Conservation (phyloP, 1,284 basidiomycete species). For the Pseudozyma tsukubaensis region DNA sequence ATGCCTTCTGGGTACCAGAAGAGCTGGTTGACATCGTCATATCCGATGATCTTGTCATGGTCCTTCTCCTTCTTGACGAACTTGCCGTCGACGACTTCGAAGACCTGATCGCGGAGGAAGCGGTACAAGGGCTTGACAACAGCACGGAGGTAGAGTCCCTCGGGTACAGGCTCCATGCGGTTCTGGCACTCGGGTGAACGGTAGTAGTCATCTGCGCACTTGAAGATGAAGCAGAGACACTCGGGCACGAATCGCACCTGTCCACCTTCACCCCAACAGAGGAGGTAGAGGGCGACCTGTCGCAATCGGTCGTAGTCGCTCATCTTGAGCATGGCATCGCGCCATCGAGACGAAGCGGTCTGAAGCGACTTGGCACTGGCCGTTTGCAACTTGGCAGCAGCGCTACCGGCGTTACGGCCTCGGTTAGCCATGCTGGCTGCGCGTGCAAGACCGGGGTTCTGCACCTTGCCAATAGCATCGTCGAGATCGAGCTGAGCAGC, state of each 20-base stretch:
- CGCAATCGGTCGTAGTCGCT: constrained; percentile 96
- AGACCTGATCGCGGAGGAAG: constrained; percentile 97
- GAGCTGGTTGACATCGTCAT: constrained; percentile 98
- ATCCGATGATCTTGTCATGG: constrained; percentile 94
- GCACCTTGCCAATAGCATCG: constrained; percentile 91
- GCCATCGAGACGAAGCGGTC: constrained; percentile 90
- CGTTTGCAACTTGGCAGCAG: constrained; percentile 72
- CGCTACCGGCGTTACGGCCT: constrained; percentile 43
- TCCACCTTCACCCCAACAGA: constrained; percentile 98
- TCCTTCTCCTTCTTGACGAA: constrained; percentile 90
- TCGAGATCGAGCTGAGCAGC: constrained; percentile 98
- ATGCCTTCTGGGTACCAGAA: constrained; percentile 99
- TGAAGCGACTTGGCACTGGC: constrained; percentile 82
- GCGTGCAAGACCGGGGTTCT: constrained; percentile 88
- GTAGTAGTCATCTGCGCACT: constrained; percentile 99
- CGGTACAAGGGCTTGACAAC: constrained; percentile 96
- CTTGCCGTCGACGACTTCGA: constrained; percentile 94
- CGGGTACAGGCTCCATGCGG: constrained; percentile 90
- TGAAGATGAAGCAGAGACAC: constrained; percentile 99
- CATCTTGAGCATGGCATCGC: constrained; percentile 99
- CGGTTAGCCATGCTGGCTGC: constrained; percentile 80
- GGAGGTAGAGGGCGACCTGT: constrained; percentile 93
- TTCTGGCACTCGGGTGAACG: constrained; percentile 98
- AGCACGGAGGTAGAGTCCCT: constrained; percentile 89
- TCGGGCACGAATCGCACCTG: constrained; percentile 98